These are phyloP conservation scores for Ambrosia artemisiifolia DNA, from an alignment of 129 eudicot genomes.

Conservation along the genomic window DNA sequence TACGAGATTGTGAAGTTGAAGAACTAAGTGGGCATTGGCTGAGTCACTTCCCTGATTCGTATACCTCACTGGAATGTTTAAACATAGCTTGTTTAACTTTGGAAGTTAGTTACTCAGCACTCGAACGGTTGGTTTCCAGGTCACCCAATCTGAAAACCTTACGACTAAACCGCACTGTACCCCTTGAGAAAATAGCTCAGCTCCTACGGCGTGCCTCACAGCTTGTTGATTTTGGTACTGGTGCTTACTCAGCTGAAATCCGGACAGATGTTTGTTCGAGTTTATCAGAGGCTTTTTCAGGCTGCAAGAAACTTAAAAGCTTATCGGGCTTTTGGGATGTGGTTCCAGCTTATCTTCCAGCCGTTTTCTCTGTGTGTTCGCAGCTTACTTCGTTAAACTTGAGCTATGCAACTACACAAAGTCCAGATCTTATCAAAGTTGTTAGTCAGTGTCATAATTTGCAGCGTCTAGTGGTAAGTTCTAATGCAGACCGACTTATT, in stretches of 20 bases:
- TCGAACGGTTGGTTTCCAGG: constrained; percentile 76
- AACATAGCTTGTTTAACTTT: constrained; percentile 66
- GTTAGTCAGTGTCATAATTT: constrained; percentile 67
- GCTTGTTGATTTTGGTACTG: constrained; percentile 73
- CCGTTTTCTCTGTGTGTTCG: constrained; percentile 65
- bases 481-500: not conserved
- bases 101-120: constrained; percentile 71
- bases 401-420: constrained; percentile 62
- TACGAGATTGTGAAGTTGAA: constrained; percentile 88
- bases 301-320: constrained; percentile 68
- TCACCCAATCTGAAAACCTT: constrained; percentile 75
- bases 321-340: constrained; percentile 94
- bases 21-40: constrained; percentile 91
- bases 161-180: constrained; percentile 68
- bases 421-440: constrained; percentile 71
- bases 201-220: constrained; percentile 74
- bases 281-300: constrained; percentile 55
- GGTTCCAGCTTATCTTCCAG: constrained; percentile 77
- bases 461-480: constrained; percentile 91
- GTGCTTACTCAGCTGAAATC: constrained; percentile 63
- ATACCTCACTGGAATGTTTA: constrained; percentile 64
- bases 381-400: constrained; percentile 73
- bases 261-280: constrained; percentile 55
- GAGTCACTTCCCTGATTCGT: constrained; percentile 77
- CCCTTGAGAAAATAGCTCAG: constrained; percentile 66